Evolutionary conservation across 768 basidiomycete genomes (phyloP), one percentile per base, ranked within the genome.

Genomic region (Candolleomyces eurysporus): DNA sequence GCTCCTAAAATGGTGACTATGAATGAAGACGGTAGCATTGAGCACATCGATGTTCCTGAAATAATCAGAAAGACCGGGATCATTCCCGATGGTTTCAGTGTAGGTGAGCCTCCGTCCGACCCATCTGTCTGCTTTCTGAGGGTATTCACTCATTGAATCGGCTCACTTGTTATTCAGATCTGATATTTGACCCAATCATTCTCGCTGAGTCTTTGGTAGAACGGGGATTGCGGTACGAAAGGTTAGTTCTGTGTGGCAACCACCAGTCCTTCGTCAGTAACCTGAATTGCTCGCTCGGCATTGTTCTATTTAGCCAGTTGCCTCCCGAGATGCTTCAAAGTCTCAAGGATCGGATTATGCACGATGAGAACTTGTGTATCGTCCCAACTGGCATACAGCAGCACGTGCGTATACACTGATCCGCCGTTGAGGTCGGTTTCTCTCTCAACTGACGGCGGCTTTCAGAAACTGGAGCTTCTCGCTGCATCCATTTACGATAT

Each of bases 31-130:
- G 58, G 39, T 21, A 30, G 42, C 16, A 36, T 22, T 9, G 19
- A 36, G 32, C 31, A 9, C n/a, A 21, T 50, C 31, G 19, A 21
- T 9, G 58, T 59, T 9, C 58, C 58, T 8, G 19, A 13, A 22
- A 51, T 17, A 13, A 42, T 59, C 48, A 50, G 36, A 32, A 26
- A 50, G 58, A 50, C 22, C 17, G 58, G 58, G 14, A 49, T 48
- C n/a, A 42, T 59, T 4, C 58, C 58, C 13, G 58, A 59, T 19
- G 58, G 58, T 2, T 59, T 51, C 26, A 26, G 31, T 39, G 58
- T 59, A 14, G 58, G 58, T 59, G n/a, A 16, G 58, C 36, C 19
- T 26, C 8, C 32, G 3, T n/a, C n/a, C n/a, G n/a, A n/a, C n/a
- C n/a, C n/a, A n/a, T 54, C 8, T n/a, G 21, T 16, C 31, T 32